Evolutionary conservation across 2,329 filamentous ascomycete species (phyloP).

Genomic region (Phialemoniopsis sp.): DNA sequence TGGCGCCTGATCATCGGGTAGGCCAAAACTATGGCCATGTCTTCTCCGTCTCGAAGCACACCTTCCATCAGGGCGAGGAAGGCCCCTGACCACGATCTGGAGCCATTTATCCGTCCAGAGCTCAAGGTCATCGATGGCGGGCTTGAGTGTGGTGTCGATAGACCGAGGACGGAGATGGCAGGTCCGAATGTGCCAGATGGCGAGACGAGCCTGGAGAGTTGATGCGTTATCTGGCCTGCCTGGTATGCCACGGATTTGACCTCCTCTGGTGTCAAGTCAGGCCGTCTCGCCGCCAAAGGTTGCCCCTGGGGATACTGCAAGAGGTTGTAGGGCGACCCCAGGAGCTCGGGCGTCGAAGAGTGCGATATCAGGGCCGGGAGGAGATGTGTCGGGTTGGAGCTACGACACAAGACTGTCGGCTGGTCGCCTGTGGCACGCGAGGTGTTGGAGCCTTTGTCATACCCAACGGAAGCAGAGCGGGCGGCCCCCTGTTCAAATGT

Average conservation of each 20-base stretch:
- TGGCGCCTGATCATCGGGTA: constrained; percentile 51
- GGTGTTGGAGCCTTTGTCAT: not conserved
- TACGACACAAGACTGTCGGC: not conserved
- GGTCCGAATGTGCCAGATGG: constrained; percentile 45
- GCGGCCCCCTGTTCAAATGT: not conserved
- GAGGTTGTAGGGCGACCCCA: constrained; percentile 36
- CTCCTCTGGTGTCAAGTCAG: constrained; percentile 26
- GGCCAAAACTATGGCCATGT: constrained; percentile 52
- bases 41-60: constrained; percentile 55
- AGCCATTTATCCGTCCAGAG: constrained; percentile 11
- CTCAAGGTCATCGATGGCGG: constrained; percentile 5
- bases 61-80: constrained; percentile 54
- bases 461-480: too few species aligned
- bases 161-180: constrained; percentile 27
- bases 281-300: constrained; percentile 28
- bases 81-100: constrained; percentile 47
- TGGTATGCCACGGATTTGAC: constrained; percentile 38
- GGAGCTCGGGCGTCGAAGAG: constrained; percentile 15
- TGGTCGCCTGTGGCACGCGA: constrained; percentile 2
- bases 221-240: constrained; percentile 38
- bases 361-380: constrained; percentile 36
- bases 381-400: constrained; percentile 13
- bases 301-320: constrained; percentile 30
- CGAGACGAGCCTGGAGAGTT: constrained; percentile 36
- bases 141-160: too few species aligned